These are phyloP conservation scores for Lactarius sanguifluus DNA, from an alignment of 768 basidiomycete genomes.

Conservation along the genomic window DNA sequence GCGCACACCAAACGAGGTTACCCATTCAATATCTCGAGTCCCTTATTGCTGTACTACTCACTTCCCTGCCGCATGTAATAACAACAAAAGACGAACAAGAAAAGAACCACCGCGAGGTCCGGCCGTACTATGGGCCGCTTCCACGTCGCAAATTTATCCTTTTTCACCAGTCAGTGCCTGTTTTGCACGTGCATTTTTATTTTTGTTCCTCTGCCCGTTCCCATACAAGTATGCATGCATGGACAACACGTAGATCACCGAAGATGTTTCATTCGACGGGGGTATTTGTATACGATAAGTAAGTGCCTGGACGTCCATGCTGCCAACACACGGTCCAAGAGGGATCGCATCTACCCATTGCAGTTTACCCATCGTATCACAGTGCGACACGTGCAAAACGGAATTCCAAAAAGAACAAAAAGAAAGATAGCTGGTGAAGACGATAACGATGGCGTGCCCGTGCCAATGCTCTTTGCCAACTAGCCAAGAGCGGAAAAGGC, in stretches of 20 bases:
- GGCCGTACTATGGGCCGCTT: neutral
- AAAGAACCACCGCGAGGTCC: neutral
- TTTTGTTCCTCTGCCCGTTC: neutral
- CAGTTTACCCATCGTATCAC: too few relatives aligned
- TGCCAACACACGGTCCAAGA: neutral
- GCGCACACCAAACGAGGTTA: neutral
- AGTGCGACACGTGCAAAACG: neutral
- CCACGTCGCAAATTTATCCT: neutral
- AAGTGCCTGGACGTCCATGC: neutral
- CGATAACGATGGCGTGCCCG: neutral
- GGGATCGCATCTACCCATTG: neutral
- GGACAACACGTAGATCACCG: neutral
- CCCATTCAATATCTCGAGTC: neutral
- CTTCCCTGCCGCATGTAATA: neutral
- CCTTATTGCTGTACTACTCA: neutral
- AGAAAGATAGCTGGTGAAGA: neutral
- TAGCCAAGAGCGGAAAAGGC: neutral
- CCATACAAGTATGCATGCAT: too few relatives aligned
- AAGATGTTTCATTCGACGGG: neutral
- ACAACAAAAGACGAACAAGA: neutral
- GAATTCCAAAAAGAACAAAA: neutral
- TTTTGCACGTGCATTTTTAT: neutral
- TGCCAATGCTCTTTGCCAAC: neutral
- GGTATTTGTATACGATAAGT: neutral
- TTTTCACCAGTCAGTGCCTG: neutral